Base-by-base conservation (phyloP, 2,329 filamentous ascomycete genomes). In the Knufia fluminis region DNA sequence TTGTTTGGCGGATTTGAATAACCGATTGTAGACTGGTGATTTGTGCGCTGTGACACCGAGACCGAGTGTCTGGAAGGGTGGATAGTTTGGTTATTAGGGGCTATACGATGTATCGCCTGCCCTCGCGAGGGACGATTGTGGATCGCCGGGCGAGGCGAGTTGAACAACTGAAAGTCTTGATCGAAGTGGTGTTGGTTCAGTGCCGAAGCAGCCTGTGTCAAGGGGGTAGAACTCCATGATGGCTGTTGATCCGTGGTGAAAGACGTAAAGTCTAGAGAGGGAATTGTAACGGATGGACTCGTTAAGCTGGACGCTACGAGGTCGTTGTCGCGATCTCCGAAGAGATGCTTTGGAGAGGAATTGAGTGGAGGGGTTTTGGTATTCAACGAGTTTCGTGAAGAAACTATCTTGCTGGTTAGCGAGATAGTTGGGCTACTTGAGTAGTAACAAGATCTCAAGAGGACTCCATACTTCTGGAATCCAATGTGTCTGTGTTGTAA, bases 201-300 rank as follows among this genome's bases (percentile, higher is more conserved):
- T 49, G 58, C 56, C 56, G 55, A 52, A 56, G 61, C 60, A 62
- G 59, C 55, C 39, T 57, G 53, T 49, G 59, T 57, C 52, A 60
- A 60, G 60, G 60, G 58, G 60, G 61, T 58, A 58, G 61, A 51
- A 64, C 55, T 62, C 63, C 63, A 66, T 66, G 43, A 39, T 59
- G 55, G 54, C 58, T 61, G 59, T 49, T 54, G 50, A 62, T 64
- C 62, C 62, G 62, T 65, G 61, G 57, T 62, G 62, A 65, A 66
- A 55, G 61, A 59, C 58, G 57, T 57, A 46, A 55, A 59, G 61
- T 62, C 59, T 58, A 58, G 55, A 51, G 60, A 44, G 49, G 52
- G 52, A 63, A 65, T 64, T 57, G 57, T 64, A 57, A 61, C 61
- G 59, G 60, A 53, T 48, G 56, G 55, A 58, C 54, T 55, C 52